Evolutionary conservation across 192 early-diverging fungal genomes (phyloP).

Genomic region (Paraglomus occultum): DNA sequence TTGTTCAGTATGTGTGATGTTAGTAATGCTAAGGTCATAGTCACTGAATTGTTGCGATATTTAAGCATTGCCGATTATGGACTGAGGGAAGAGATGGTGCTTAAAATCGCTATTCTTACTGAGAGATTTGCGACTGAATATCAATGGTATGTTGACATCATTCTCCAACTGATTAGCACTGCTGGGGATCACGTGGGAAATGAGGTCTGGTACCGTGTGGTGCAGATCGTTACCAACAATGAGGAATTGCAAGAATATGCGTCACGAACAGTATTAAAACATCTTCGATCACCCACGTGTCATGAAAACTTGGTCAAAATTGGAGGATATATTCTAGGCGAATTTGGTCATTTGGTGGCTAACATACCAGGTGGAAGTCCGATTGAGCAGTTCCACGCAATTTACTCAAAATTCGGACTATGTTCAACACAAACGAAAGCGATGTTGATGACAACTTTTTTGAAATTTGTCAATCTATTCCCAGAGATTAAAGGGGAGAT

Average conservation of each 20-base stretch:
- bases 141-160: constrained; percentile 99
- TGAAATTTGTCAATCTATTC: constrained; percentile 97
- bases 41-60: constrained; percentile 89
- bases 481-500: constrained; percentile 95
- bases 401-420: constrained; percentile 88
- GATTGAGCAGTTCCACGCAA: constrained; percentile 90
- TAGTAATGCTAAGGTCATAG: constrained; percentile 80
- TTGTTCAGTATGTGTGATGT: constrained; percentile 97
- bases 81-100: constrained; percentile 95
- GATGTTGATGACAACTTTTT: constrained; percentile 85
- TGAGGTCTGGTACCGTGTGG: constrained; percentile 97
- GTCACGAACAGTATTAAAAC: constrained; percentile 75
- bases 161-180: constrained; percentile 91
- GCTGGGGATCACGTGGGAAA: constrained; percentile 96
- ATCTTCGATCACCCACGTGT: constrained; percentile 86
- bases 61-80: constrained; percentile 85
- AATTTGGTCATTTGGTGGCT: constrained; percentile 96
- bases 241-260: constrained; percentile 95
- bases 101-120: constrained; percentile 98
- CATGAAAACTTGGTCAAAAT: constrained; percentile 96
- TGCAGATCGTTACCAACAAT: constrained; percentile 95
- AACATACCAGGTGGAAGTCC: constrained; percentile 82
- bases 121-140: constrained; percentile 98
- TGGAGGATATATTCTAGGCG: constrained; percentile 94
- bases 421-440: constrained; percentile 78